Conservation (phyloP, 148 eudicot genomes). For the Rhododendron ferrugineum region DNA sequence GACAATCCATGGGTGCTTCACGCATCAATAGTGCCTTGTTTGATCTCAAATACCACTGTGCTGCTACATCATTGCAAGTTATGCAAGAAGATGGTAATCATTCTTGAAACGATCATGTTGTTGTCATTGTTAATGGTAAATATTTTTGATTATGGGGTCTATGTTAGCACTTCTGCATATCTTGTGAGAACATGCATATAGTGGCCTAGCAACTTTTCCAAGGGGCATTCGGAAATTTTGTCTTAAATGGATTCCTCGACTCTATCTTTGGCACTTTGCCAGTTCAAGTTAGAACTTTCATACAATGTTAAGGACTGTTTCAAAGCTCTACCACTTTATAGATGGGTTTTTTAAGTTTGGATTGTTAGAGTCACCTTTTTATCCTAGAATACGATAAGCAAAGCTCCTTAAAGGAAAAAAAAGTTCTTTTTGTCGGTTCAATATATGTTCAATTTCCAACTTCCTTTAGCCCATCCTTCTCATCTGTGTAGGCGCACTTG, state of each 20-base stretch:
- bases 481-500: background rate
- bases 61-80: slow-evolving; percentile 63
- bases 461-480: background rate
- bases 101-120: background rate
- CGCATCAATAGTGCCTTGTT: slow-evolving; percentile 65
- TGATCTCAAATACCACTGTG: slow-evolving; percentile 66
- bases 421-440: background rate
- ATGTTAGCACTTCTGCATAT: background rate
- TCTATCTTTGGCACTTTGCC: background rate
- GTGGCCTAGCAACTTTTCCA: background rate
- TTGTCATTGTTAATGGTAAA: background rate
- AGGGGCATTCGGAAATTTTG: background rate
- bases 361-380: background rate
- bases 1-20: slow-evolving; percentile 81
- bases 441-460: background rate
- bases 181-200: background rate
- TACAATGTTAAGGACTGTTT: background rate
- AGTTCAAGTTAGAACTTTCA: background rate
- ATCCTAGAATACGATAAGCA: background rate
- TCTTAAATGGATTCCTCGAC: background rate
- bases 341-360: background rate
- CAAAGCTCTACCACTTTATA: background rate
- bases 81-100: slow-evolving; percentile 36
- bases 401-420: background rate
- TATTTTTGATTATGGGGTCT: background rate